Percentiles rank a stretch among this genome's conserved stretches.
Conservation (phyloP, 2,329 filamentous ascomycete genomes). For the Ophiocordyceps camponoti-rufipedis region DNA sequence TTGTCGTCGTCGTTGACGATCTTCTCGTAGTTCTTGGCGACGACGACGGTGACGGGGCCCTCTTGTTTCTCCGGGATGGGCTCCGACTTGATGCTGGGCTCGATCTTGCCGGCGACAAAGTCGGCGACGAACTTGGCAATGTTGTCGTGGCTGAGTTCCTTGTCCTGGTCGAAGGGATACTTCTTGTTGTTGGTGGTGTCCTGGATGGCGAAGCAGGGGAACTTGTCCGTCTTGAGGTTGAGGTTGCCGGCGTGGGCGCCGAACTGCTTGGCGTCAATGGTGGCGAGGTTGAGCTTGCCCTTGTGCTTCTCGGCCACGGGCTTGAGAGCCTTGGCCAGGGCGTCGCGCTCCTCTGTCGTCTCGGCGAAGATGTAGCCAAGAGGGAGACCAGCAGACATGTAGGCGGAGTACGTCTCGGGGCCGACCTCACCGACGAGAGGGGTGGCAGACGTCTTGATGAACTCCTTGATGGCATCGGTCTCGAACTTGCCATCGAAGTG, state of each 20-base stretch:
- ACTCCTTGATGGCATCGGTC: slow-evolving; percentile 59
- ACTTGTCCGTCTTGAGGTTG: slow-evolving; percentile 88
- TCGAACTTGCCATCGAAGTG: slow-evolving; percentile 66
- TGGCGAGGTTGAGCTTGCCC: slow-evolving; percentile 92
- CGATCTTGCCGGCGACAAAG: slow-evolving; percentile 70
- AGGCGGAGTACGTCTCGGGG: slow-evolving; percentile 86
- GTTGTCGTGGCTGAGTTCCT: slow-evolving; percentile 52
- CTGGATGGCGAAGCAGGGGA: slow-evolving; percentile 96
- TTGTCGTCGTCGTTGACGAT: slow-evolving; percentile 85
- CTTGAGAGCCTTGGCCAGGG: slow-evolving; percentile 62
- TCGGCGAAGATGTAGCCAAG: slow-evolving; percentile 97
- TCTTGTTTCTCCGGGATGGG: slow-evolving; percentile 88
- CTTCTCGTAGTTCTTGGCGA: slow-evolving; percentile 85
- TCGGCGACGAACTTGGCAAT: slow-evolving; percentile 74
- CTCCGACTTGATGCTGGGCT: slow-evolving; percentile 97
- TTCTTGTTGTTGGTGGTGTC: slow-evolving; percentile 91
- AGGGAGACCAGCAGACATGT: slow-evolving; percentile 84
- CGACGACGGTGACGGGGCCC: slow-evolving; percentile 69
- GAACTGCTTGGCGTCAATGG: slow-evolving; percentile 86
- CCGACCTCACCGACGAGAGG: slow-evolving; percentile 91
- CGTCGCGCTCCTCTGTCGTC: slow-evolving; percentile 71
- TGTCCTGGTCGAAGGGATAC: slow-evolving; percentile 79
- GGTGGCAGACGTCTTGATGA: slow-evolving; percentile 69
- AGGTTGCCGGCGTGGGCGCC: slow-evolving; percentile 92
- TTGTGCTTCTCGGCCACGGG: slow-evolving; percentile 79